A percentile compares a stretch with the other conserved stretches of the same genome.
Conservation (phyloP, 176 grass and related monocot genomes). For the Lolium perenne region DNA sequence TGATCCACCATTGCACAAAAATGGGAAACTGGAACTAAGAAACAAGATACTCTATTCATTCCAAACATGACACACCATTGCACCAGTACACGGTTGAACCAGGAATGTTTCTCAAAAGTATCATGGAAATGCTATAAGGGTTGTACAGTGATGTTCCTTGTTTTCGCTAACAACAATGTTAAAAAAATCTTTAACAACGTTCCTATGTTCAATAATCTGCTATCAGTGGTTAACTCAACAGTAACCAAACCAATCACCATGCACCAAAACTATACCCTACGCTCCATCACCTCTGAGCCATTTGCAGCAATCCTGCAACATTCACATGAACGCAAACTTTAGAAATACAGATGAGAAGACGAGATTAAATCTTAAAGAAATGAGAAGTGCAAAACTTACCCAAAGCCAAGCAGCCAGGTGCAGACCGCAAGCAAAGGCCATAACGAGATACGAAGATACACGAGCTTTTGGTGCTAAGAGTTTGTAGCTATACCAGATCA, state of each 20-base stretch:
- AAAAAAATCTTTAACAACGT: neutral
- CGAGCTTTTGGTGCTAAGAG: neutral
- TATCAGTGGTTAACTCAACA: neutral
- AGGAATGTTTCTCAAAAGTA: neutral
- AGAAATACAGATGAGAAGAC: neutral
- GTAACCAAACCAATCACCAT: neutral
- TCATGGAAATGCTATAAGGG: neutral
- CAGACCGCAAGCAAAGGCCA: neutral
- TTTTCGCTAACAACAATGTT: neutral
- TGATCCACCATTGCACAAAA: neutral
- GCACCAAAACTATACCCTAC: neutral
- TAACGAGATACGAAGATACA: neutral
- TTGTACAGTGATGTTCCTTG: neutral
- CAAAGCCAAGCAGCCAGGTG: neutral
- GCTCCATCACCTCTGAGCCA: neutral
- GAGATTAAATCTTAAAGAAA: neutral
- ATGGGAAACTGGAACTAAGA: neutral
- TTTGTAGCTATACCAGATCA: neutral
- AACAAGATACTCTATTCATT: neutral
- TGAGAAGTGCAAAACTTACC: neutral
- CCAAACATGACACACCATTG: neutral
- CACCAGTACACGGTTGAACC: neutral
- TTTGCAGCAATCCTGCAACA: neutral
- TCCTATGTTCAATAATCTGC: neutral
- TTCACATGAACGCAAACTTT: neutral